Conservation (phyloP, 257 asterid genomes). For the Verbena officinalis region DNA sequence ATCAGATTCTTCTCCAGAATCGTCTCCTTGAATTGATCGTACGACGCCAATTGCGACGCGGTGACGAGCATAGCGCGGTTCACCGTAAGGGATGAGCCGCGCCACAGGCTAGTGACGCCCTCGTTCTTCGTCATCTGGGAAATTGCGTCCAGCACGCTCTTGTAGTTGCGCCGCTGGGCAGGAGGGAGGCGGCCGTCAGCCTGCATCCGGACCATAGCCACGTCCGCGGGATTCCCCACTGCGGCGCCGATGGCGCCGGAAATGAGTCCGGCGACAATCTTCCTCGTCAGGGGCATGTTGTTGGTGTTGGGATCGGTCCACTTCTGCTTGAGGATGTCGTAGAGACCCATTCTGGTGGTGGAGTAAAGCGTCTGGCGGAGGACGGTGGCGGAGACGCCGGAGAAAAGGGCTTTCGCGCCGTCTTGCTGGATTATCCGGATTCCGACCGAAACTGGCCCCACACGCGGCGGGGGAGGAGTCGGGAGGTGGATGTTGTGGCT, state of each 20-base stretch:
- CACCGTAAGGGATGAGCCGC: constrained; percentile 88
- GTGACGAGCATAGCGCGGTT: constrained; percentile 95
- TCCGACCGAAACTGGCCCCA: constrained; percentile 70
- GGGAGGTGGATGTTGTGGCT: constrained; percentile 38
- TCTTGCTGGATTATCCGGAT: constrained; percentile 70
- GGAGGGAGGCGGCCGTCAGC: constrained; percentile 91
- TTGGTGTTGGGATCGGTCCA: constrained; percentile 72
- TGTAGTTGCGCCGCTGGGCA: constrained; percentile 75
- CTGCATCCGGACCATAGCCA: constrained; percentile 96
- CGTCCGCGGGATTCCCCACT: constrained; percentile 91
- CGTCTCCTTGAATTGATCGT: constrained; percentile 76
- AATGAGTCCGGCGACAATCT: constrained; percentile 71
- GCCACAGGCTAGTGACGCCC: constrained; percentile 85
- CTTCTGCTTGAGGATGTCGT: constrained; percentile 65
- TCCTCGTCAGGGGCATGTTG: constrained; percentile 52
- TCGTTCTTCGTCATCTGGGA: constrained; percentile 69
- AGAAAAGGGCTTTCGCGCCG: constrained; percentile 68
- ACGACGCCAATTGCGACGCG: constrained; percentile 85
- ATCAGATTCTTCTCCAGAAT: constrained; percentile 48
- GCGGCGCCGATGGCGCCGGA: constrained; percentile 95
- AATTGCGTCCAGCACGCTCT: constrained; percentile 87
- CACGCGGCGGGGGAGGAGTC: constrained; percentile 54
- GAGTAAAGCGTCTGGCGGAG: constrained; percentile 91
- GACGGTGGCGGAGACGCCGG: constrained; percentile 95
- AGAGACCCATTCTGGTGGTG: constrained; percentile 91